Percentiles rank a stretch among this genome's conserved stretches.
These are phyloP conservation scores for Saturnispora diversa DNA, from an alignment of 805 yeast genomes.

Conservation along the genomic window DNA sequence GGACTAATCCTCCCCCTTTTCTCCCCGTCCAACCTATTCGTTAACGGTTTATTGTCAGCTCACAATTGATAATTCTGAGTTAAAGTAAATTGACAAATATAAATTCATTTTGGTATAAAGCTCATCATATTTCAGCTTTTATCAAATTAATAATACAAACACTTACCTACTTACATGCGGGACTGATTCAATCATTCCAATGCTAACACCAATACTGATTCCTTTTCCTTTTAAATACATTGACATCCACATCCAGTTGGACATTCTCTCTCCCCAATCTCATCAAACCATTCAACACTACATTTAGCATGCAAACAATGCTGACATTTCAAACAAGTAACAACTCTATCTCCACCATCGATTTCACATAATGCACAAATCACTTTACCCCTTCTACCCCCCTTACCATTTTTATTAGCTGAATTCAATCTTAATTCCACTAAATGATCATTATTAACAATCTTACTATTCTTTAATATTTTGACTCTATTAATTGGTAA, in stretches of 20 bases:
- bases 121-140: not conserved
- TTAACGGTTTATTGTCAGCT: no score
- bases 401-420: slow-evolving; percentile 28
- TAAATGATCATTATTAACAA: no score
- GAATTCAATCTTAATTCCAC: slow-evolving; percentile 10
- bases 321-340: slow-evolving; percentile 65
- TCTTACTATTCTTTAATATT: slow-evolving; percentile 59
- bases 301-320: slow-evolving; percentile 76
- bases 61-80: no score
- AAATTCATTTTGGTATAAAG: no score
- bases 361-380: slow-evolving; percentile 64
- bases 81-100: no score
- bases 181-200: not conserved
- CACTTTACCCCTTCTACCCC: no score
- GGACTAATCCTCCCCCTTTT: no score
- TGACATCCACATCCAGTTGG: slow-evolving; percentile 82
- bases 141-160: not conserved
- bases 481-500: slow-evolving; percentile 73
- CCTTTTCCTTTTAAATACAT: no score
- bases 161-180: no score
- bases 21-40: no score
- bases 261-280: slow-evolving; percentile 44
- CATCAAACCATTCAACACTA: slow-evolving; percentile 73
- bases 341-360: slow-evolving; percentile 49
- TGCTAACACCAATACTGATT: no score